Percentiles rank a stretch among this genome's conserved stretches.
Evolutionary conservation across 1,284 basidiomycete species (phyloP).

Genomic region (Heterobasidion annosum): DNA sequence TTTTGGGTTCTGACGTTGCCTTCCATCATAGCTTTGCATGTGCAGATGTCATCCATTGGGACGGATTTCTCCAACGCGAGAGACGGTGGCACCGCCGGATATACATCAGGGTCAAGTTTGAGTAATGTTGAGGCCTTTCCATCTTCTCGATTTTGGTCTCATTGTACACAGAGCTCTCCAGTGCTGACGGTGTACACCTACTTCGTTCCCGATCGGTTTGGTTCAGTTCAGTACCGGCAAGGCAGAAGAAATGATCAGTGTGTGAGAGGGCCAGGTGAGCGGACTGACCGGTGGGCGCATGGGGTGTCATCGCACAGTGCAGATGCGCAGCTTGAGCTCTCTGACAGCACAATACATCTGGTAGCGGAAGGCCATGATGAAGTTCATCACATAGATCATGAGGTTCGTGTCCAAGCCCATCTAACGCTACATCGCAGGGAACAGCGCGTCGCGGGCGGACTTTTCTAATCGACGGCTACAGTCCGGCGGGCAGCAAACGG

Average conservation of each 20-base stretch:
- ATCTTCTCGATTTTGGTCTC: constrained; percentile 57
- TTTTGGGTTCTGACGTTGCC: constrained; percentile 83
- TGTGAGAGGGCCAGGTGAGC: too few relatives aligned
- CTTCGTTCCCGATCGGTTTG: constrained; percentile 13
- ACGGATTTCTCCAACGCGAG: constrained; percentile 53
- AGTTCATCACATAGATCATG: constrained; percentile 88
- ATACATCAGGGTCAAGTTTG: neutral
- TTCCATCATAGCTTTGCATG: constrained; percentile 60
- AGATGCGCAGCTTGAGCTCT: constrained; percentile 79
- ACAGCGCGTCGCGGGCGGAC: constrained; percentile 80
- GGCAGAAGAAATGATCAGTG: neutral
- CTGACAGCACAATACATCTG: constrained; percentile 96
- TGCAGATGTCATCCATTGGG: constrained; percentile 67
- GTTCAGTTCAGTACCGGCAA: neutral
- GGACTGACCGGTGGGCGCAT: neutral
- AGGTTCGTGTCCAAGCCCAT: constrained; percentile 71
- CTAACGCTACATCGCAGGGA: constrained; percentile 76
- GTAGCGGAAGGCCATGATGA: constrained; percentile 97
- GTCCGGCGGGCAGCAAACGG: neutral
- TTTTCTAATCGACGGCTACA: constrained; percentile 82
- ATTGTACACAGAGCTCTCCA: constrained; percentile 67
- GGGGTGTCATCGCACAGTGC: constrained; percentile 59
- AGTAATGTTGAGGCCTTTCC: constrained; percentile 17
- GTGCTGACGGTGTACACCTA: constrained; percentile 75
- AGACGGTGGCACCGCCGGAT: too few relatives aligned